These are phyloP conservation scores for Penicillium hordei DNA, from an alignment of 2,329 filamentous ascomycete species.

Conservation along the genomic window DNA sequence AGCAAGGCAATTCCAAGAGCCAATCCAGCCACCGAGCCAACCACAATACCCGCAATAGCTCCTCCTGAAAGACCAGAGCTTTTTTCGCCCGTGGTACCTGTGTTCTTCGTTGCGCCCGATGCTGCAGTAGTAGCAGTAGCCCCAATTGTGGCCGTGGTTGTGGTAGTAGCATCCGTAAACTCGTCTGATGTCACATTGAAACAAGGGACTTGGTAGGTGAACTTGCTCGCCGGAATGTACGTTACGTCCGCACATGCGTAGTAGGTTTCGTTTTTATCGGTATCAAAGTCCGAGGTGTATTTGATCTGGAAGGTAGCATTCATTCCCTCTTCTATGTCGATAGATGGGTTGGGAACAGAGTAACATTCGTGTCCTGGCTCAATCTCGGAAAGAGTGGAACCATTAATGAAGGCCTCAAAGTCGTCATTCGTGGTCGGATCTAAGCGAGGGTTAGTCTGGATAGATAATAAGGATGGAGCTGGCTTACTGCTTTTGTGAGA, in stretches of 20 bases:
- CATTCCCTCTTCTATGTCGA: constrained; percentile 36
- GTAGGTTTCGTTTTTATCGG: constrained; percentile 45
- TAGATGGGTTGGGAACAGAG: constrained; percentile 39
- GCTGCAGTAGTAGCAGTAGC: constrained; percentile 13
- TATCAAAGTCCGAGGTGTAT: constrained; percentile 46
- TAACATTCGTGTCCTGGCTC: constrained; percentile 49
- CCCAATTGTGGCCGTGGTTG: constrained; percentile 20
- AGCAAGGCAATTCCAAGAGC: constrained; percentile 18
- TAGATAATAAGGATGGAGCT: accelerated
- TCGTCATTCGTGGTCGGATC: constrained; percentile 43
- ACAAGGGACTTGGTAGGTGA: constrained; percentile 46
- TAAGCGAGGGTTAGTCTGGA: constrained; percentile 12
- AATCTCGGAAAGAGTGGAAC: constrained; percentile 39
- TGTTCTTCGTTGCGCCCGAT: constrained; percentile 10
- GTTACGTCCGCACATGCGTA: constrained; percentile 52
- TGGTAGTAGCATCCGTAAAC: constrained; percentile 23
- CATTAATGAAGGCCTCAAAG: constrained; percentile 39
- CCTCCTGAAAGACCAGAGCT: constrained; percentile 35
- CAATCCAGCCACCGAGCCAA: constrained; percentile 26
- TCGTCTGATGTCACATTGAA: constrained; percentile 45
- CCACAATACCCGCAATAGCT: constrained; percentile 47
- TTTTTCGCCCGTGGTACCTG: neutral
- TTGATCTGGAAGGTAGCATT: constrained; percentile 51
- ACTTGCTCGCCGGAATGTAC: constrained; percentile 43
- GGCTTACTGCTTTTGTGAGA: constrained; percentile 53